These are phyloP conservation scores for Yamadazyma pseudoaaseri DNA, from an alignment of 1,139 yeast genomes.

Conservation along the genomic window DNA sequence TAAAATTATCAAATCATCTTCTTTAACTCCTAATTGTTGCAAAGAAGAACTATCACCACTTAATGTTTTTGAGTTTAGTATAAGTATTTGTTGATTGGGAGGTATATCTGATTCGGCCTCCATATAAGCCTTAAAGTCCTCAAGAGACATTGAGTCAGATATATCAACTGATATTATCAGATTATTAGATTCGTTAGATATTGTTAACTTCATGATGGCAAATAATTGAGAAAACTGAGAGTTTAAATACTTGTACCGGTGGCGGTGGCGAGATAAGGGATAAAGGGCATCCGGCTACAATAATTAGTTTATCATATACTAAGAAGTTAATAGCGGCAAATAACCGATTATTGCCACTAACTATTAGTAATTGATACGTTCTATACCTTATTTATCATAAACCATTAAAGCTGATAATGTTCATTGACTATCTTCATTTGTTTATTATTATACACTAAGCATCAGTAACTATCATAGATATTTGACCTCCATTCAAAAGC, in stretches of 20 bases:
- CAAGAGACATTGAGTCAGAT: constrained; percentile 60
- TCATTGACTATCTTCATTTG: too few relatives aligned
- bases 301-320: too few relatives aligned
- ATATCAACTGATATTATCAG: constrained; percentile 50
- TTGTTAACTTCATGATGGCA: constrained; percentile 34
- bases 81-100: constrained; percentile 45
- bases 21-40: constrained; percentile 43
- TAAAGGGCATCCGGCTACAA: too few relatives aligned
- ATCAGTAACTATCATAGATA: constrained; percentile 61
- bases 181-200: constrained; percentile 30
- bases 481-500: constrained; percentile 83
- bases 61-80: constrained; percentile 46
- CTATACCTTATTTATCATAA: too few relatives aligned
- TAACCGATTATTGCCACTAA: too few relatives aligned
- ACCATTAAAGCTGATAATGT: too few relatives aligned
- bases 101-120: constrained; percentile 69
- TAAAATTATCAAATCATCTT: constrained; percentile 58
- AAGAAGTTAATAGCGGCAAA: too few relatives aligned
- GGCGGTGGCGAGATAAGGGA: constrained; percentile 3
- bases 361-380: too few relatives aligned
- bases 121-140: constrained; percentile 73
- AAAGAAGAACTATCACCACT: constrained; percentile 34
- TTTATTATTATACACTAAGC: constrained; percentile 1
- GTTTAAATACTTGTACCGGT: not conserved
- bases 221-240: not conserved